These are phyloP conservation scores for Borovskyia barvae DNA, from an alignment of 208 protist genomes.

Conservation along the genomic window DNA sequence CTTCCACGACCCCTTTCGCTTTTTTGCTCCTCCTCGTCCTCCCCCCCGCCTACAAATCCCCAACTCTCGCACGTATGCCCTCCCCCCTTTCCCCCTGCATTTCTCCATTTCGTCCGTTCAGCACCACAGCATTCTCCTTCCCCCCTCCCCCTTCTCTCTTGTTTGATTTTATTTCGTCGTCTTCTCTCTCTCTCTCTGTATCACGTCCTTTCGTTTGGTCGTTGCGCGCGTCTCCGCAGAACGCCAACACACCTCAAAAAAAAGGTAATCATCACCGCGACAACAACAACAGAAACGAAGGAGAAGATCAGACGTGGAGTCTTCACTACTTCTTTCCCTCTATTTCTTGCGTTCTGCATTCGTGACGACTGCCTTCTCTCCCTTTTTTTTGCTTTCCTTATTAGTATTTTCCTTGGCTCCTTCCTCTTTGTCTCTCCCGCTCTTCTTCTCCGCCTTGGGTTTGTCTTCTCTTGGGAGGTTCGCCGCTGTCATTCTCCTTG, in stretches of 20 bases:
- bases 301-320: no score
- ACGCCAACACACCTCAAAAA: no score
- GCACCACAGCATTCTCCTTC: background rate
- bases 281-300: no score
- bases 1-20: no score
- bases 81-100: background rate
- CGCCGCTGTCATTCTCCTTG: background rate
- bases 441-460: background rate
- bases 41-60: no score
- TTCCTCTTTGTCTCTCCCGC: background rate
- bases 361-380: background rate
- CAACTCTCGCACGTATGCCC: no score
- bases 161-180: no score
- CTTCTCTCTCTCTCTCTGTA: background rate
- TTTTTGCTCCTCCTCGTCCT: background rate
- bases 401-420: background rate
- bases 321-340: no score
- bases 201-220: constrained; percentile 2
- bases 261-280: no score
- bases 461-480: no score
- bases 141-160: background rate
- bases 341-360: no score
- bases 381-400: constrained; percentile 5
- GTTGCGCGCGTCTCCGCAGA: no score
- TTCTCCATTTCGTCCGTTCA: background rate